Evolutionary conservation across 768 basidiomycete genomes (phyloP).

Genomic region (Pisolithus tinctorius): DNA sequence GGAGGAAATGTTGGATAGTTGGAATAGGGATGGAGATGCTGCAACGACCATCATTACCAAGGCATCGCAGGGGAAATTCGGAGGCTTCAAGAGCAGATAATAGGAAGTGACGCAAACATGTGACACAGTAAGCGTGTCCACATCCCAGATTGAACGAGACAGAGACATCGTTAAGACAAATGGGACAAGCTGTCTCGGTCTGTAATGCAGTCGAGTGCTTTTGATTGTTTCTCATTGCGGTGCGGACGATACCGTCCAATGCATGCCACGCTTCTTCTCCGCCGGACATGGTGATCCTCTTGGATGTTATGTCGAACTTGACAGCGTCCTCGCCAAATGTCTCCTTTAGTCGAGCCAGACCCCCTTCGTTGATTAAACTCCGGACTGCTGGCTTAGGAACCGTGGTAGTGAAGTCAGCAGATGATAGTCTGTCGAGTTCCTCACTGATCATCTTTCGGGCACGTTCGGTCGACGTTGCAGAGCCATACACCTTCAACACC

Average conservation of each 20-base stretch:
- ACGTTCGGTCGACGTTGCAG: constrained; percentile 29
- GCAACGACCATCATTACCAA: constrained; percentile 61
- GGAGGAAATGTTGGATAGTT: constrained; percentile 44
- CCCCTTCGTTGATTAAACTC: constrained; percentile 45
- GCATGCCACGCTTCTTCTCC: constrained; percentile 49
- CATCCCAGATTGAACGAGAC: constrained; percentile 49
- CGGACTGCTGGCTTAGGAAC: constrained; percentile 37
- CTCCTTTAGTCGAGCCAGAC: constrained; percentile 43
- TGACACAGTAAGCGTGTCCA: constrained; percentile 60
- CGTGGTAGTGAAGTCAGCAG: constrained; percentile 34
- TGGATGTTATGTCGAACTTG: constrained; percentile 34
- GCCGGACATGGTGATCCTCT: constrained; percentile 45
- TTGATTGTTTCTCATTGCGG: constrained; percentile 27
- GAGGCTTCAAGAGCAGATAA: constrained; percentile 47
- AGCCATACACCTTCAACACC: constrained; percentile 43
- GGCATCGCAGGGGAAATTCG: constrained; percentile 60
- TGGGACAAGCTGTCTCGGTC: constrained; percentile 34
- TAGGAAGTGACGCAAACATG: constrained; percentile 55
- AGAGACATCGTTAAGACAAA: constrained; percentile 41
- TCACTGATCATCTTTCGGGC: constrained; percentile 39
- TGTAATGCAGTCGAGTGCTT: not conserved
- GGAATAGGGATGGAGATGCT: constrained; percentile 44
- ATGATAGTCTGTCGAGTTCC: constrained; percentile 42
- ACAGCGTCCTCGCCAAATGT: constrained; percentile 50
- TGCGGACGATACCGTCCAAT: constrained; percentile 37